These are phyloP conservation scores for Heimioporus sp. DNA, from an alignment of 768 basidiomycete genomes.

Conservation along the genomic window DNA sequence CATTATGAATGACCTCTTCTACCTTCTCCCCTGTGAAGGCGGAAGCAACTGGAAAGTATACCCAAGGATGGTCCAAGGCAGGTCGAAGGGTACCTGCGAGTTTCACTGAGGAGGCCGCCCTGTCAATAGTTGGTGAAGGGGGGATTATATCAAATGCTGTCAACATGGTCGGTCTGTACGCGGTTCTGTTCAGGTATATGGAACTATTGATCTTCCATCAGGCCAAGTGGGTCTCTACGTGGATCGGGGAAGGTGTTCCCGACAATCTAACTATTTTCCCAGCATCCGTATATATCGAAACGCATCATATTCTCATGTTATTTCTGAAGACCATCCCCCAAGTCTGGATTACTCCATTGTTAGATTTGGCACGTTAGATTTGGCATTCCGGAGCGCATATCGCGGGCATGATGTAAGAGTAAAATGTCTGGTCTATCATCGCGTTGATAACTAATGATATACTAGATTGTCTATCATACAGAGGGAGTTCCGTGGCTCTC, in stretches of 20 bases:
- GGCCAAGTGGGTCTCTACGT: slow-evolving; percentile 39
- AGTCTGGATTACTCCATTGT: slow-evolving; percentile 24
- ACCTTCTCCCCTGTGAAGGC: slow-evolving; percentile 38
- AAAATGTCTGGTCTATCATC: background rate
- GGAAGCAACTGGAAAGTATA: slow-evolving; percentile 28
- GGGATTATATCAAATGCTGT: slow-evolving; percentile 41
- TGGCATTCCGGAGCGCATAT: slow-evolving; percentile 33
- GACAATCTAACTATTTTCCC: slow-evolving; percentile 36
- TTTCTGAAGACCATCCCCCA: slow-evolving; percentile 13
- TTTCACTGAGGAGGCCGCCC: slow-evolving; percentile 24
- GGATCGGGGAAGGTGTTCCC: slow-evolving; percentile 33
- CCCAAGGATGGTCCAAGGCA: slow-evolving; percentile 31
- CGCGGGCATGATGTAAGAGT: slow-evolving; percentile 38
- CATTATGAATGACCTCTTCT: slow-evolving; percentile 41
- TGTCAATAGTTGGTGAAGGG: slow-evolving; percentile 36
- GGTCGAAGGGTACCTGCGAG: slow-evolving; percentile 35
- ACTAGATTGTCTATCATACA: slow-evolving; percentile 33
- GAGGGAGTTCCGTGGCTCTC: slow-evolving; percentile 37
- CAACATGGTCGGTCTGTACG: slow-evolving; percentile 39
- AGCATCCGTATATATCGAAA: slow-evolving; percentile 23
- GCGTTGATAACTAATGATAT: background rate
- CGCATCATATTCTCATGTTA: slow-evolving; percentile 30
- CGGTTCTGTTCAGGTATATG: too few species aligned
- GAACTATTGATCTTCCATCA: slow-evolving; percentile 9
- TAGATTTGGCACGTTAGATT: slow-evolving; percentile 42